These are phyloP conservation scores for Aquilaria sinensis DNA, from an alignment of 345 rosid species.

Conservation along the genomic window DNA sequence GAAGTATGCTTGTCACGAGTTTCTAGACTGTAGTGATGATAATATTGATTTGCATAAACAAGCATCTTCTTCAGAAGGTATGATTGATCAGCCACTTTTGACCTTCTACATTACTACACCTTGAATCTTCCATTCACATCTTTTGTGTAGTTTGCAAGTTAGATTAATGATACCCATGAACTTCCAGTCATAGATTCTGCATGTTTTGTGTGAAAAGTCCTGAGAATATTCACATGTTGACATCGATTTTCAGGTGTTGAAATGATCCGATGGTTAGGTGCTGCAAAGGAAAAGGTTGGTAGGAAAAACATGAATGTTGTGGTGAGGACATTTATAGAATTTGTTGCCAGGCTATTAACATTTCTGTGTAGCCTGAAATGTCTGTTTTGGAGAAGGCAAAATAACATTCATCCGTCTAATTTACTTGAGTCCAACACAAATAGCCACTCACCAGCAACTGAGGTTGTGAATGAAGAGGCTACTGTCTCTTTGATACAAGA, in stretches of 20 bases:
- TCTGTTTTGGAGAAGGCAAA: constrained; percentile 52
- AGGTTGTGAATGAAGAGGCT: constrained; percentile 12
- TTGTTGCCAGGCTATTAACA: constrained; percentile 43
- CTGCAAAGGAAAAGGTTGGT: constrained; percentile 38
- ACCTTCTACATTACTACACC: no score
- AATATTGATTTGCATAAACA: constrained; percentile 14
- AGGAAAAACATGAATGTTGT: constrained; percentile 25
- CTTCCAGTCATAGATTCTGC: not conserved
- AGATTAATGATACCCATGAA: no score
- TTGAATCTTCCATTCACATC: no score
- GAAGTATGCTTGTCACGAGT: constrained; percentile 24
- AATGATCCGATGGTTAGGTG: constrained; percentile 33
- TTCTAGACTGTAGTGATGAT: constrained; percentile 17
- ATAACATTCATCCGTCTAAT: constrained; percentile 37
- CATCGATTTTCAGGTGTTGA: constrained; percentile 33
- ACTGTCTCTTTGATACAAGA: constrained; percentile 28
- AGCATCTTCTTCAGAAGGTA: constrained; percentile 31
- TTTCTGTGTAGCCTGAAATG: constrained; percentile 30
- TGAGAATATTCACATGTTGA: not conserved
- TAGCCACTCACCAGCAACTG: constrained; percentile 21
- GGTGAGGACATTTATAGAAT: constrained; percentile 31
- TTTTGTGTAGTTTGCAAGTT: no score
- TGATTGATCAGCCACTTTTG: not conserved
- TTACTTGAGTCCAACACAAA: constrained; percentile 23
- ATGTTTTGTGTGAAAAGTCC: not conserved